A percentile compares a stretch with the other conserved stretches of the same genome.
phyloP scores from a whole-genome alignment of 208 protist species.

The Wallacemonas collosoma region DNA sequence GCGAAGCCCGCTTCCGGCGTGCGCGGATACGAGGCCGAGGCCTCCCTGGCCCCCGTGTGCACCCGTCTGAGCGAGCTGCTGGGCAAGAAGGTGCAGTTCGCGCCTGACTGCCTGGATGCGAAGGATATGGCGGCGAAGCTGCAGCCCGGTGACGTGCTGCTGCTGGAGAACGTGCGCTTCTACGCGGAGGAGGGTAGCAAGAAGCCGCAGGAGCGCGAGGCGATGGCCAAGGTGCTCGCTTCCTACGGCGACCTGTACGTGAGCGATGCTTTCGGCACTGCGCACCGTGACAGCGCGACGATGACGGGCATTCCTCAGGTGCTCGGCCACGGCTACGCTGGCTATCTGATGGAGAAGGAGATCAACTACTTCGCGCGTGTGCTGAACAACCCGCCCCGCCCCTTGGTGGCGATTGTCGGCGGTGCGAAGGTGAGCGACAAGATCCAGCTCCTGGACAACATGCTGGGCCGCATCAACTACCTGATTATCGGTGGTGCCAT shows the following conservation, averaged over 20 bases:
- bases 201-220: slow-evolving; percentile 71
- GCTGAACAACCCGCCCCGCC: slow-evolving; percentile 77
- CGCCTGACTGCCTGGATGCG: slow-evolving; percentile 77
- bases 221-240: slow-evolving; percentile 89
- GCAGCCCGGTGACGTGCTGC: slow-evolving; percentile 91
- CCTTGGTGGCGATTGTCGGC: slow-evolving; percentile 97
- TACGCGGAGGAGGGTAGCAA: slow-evolving; percentile 97
- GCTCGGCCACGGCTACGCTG: slow-evolving; percentile 90
- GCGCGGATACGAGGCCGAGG: slow-evolving; percentile 69
- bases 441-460: slow-evolving; percentile 99
- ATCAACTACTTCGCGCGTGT: slow-evolving; percentile 97
- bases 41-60: slow-evolving; percentile 85
- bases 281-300: slow-evolving; percentile 97
- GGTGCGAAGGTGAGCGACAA: slow-evolving; percentile 99
- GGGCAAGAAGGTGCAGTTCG: slow-evolving; percentile 73
- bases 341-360: slow-evolving; percentile 99
- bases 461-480: slow-evolving; percentile 97
- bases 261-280: slow-evolving; percentile 99
- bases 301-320: slow-evolving; percentile 89
- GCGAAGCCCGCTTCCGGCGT: slow-evolving; percentile 44
- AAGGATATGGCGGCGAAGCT: slow-evolving; percentile 56
- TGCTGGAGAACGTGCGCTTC: slow-evolving; percentile 99
- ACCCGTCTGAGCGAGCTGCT: slow-evolving; percentile 91
- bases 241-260: slow-evolving; percentile 97
- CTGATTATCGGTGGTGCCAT: slow-evolving; percentile 99